These are phyloP conservation scores for Chenopodium suecicum DNA, from an alignment of 148 eudicot species.

Conservation along the genomic window DNA sequence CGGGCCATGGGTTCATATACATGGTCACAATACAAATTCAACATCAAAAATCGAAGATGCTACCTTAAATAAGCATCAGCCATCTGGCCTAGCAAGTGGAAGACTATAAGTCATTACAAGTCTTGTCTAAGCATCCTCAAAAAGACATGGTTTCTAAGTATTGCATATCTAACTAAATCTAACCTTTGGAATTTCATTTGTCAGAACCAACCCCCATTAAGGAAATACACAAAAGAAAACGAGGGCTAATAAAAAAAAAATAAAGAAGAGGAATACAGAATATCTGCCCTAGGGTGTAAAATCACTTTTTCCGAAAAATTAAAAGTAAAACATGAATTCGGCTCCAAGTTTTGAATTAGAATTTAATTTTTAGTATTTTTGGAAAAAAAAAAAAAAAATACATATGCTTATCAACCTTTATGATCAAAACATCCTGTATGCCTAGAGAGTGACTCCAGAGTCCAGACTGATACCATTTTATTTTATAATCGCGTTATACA, in stretches of 20 bases:
- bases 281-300: background rate
- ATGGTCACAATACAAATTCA: too few species aligned
- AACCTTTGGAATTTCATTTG: conserved; percentile 14
- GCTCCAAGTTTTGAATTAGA: background rate
- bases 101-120: conserved; percentile 3
- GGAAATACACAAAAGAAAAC: background rate
- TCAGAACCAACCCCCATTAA: background rate
- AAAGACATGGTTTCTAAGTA: conserved; percentile 17
- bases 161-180: conserved; percentile 31
- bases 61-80: background rate
- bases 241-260: background rate
- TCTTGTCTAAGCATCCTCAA: conserved; percentile 34
- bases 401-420: too few species aligned
- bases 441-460: too few species aligned
- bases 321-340: background rate
- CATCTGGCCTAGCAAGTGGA: conserved; percentile 16
- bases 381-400: too few species aligned
- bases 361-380: too few species aligned
- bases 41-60: background rate
- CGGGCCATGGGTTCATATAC: too few species aligned
- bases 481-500: too few species aligned
- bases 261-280: background rate
- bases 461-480: too few species aligned
- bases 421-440: too few species aligned
- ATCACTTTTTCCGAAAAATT: background rate